Evolutionary conservation across 176 grass and related monocot genomes (phyloP).

Genomic region (Urochloa ruziziensis): DNA sequence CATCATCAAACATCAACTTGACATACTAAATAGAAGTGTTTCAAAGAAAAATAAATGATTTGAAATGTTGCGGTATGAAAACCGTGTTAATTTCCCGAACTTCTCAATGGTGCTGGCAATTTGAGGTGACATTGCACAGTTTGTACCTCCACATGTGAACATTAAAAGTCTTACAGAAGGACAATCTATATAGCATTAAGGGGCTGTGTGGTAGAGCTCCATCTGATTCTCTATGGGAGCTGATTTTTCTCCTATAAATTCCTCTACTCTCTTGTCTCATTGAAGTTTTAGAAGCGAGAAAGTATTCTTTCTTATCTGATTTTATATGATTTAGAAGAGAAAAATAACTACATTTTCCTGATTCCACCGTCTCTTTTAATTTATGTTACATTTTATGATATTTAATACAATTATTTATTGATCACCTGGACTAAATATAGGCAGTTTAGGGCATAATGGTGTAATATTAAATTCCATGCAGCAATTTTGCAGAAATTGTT

Average conservation of each 20-base stretch:
- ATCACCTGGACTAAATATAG: background rate
- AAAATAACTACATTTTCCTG: background rate
- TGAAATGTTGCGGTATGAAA: conserved; percentile 2
- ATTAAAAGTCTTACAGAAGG: background rate
- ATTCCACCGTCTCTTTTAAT: background rate
- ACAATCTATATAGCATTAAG: background rate
- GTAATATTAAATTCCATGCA: background rate
- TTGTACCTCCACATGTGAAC: background rate
- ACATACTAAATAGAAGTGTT: conserved; percentile 9
- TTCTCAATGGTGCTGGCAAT: background rate
- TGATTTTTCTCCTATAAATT: too few species aligned
- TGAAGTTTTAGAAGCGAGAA: background rate
- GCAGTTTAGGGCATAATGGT: background rate
- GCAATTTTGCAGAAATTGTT: too few species aligned
- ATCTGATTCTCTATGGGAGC: too few species aligned
- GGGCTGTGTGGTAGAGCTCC: too few species aligned
- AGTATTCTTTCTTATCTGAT: background rate
- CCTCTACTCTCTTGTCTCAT: background rate
- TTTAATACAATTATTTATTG: background rate
- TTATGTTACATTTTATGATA: background rate
- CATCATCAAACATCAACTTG: background rate
- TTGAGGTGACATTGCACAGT: background rate
- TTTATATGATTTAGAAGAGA: background rate
- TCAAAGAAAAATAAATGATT: background rate
- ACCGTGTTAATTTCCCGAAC: background rate